Evolutionary conservation across 805 yeast genomes (phyloP).

Genomic region (Candida coleopterorum): DNA sequence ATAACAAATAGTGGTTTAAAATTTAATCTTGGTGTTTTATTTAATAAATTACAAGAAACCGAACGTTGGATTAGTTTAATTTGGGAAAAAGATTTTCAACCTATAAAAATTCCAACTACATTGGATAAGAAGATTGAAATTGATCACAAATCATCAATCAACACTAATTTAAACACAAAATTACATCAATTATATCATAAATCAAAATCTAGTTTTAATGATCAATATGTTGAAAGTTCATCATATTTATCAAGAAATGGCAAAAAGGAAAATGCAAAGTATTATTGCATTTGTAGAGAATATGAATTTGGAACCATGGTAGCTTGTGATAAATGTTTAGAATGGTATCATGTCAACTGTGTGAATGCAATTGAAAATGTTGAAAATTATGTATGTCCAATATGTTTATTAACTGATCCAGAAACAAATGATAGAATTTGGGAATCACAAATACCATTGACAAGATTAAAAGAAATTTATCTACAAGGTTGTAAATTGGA

Average conservation of each 20-base stretch:
- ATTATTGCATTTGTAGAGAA: conserved; percentile 61
- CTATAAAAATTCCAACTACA: conserved; percentile 15
- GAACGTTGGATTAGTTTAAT: conserved; percentile 21
- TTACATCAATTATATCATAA: conserved; percentile 17
- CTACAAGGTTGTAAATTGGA: conserved; percentile 13
- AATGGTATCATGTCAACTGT: conserved; percentile 68
- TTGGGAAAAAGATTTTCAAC: conserved; percentile 13
- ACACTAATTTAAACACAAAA: conserved; percentile 16
- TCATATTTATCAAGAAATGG: conserved; percentile 14
- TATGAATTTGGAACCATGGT: conserved; percentile 60
- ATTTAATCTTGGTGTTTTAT: conserved; percentile 14
- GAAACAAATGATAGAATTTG: conserved; percentile 9
- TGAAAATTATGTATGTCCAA: conserved; percentile 26
- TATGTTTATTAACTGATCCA: conserved; percentile 24
- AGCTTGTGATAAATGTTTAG: conserved; percentile 64
- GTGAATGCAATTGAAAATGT: conserved; percentile 28
- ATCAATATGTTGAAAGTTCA: conserved; percentile 22
- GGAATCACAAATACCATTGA: conserved; percentile 12
- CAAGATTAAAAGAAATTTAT: conserved; percentile 11
- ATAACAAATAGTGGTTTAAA: conserved; percentile 18
- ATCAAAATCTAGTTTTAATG: conserved; percentile 24
- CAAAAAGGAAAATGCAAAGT: conserved; percentile 12
- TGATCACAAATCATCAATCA: conserved; percentile 17
- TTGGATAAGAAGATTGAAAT: conserved; percentile 13
- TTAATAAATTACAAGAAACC: conserved; percentile 12